A percentile compares a stretch with the other conserved stretches of the same genome.
phyloP scores from a whole-genome alignment of 177 flowering plant genomes.

The Tripterygium wilfordii region DNA sequence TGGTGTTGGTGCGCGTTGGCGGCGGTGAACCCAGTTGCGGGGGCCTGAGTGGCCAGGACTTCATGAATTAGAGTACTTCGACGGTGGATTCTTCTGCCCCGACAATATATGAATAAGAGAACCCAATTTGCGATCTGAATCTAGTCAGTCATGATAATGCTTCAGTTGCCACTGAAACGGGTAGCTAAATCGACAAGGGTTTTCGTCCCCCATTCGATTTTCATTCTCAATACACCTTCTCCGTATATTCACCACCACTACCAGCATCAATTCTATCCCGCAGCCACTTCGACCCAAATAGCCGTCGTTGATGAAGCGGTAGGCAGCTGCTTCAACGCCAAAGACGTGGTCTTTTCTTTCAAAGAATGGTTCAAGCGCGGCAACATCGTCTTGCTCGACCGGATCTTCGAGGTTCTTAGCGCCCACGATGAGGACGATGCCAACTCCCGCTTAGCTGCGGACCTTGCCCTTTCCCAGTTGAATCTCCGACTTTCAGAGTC shows the following conservation, averaged over 20 bases:
- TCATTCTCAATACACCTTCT: neutral
- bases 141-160: too few species aligned
- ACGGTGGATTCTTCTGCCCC: too few species aligned
- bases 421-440: slow-evolving; percentile 8
- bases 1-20: too few species aligned
- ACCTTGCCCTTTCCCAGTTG: slow-evolving; percentile 36
- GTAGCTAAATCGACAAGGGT: slow-evolving; percentile 4
- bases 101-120: too few species aligned
- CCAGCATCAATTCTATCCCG: too few species aligned
- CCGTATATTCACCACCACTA: neutral
- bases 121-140: too few species aligned
- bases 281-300: neutral
- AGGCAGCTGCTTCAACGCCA: neutral
- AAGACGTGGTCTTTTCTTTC: slow-evolving; percentile 30
- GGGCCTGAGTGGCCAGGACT: too few species aligned
- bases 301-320: too few species aligned
- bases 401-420: slow-evolving; percentile 33
- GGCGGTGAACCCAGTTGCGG: too few species aligned
- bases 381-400: slow-evolving; percentile 21
- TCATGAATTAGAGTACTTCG: too few species aligned
- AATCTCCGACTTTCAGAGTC: slow-evolving; percentile 38
- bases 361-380: slow-evolving; percentile 50
- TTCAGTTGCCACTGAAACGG: neutral
- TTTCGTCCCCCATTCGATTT: neutral
- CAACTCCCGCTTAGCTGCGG: slow-evolving; percentile 10